phyloP scores from a whole-genome alignment of 805 yeast genomes.

The Metschnikowia orientalis region DNA sequence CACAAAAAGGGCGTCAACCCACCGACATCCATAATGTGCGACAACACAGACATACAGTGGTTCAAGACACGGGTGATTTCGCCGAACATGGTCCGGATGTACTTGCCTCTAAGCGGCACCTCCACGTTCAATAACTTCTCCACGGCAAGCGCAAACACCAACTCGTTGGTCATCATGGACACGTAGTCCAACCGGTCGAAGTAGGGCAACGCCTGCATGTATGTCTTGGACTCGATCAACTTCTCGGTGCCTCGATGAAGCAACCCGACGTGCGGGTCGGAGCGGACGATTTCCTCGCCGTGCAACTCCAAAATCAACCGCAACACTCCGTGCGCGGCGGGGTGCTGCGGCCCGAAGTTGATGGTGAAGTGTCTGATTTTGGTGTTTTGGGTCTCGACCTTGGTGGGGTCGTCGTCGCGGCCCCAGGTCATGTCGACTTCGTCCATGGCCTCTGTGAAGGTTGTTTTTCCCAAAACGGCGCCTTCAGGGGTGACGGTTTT shows the following conservation, averaged over 20 bases:
- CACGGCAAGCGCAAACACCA: constrained; percentile 76
- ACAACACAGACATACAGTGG: constrained; percentile 79
- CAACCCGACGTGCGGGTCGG: constrained; percentile 87
- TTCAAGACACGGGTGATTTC: constrained; percentile 81
- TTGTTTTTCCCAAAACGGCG: constrained; percentile 35
- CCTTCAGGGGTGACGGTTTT: constrained; percentile 34
- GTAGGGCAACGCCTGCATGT: constrained; percentile 84
- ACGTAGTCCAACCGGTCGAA: constrained; percentile 84
- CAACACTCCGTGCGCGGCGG: constrained; percentile 92
- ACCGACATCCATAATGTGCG: constrained; percentile 94
- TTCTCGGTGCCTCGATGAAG: constrained; percentile 88
- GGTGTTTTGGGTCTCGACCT: constrained; percentile 41
- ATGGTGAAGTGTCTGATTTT: constrained; percentile 83
- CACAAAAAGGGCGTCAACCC: constrained; percentile 89
- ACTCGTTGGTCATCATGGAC: constrained; percentile 87
- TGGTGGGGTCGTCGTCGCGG: constrained; percentile 39
- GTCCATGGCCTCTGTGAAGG: constrained; percentile 42
- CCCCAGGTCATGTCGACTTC: constrained; percentile 45
- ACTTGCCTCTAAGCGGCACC: constrained; percentile 80
- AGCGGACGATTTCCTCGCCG: constrained; percentile 83
- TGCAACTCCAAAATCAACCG: constrained; percentile 79
- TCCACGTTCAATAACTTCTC: constrained; percentile 82
- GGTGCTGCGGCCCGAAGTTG: constrained; percentile 92
- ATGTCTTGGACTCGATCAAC: constrained; percentile 80
- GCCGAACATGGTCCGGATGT: constrained; percentile 79